These are phyloP conservation scores for Chlorella sp. DNA, from an alignment of 139 green algal species.

Conservation along the genomic window DNA sequence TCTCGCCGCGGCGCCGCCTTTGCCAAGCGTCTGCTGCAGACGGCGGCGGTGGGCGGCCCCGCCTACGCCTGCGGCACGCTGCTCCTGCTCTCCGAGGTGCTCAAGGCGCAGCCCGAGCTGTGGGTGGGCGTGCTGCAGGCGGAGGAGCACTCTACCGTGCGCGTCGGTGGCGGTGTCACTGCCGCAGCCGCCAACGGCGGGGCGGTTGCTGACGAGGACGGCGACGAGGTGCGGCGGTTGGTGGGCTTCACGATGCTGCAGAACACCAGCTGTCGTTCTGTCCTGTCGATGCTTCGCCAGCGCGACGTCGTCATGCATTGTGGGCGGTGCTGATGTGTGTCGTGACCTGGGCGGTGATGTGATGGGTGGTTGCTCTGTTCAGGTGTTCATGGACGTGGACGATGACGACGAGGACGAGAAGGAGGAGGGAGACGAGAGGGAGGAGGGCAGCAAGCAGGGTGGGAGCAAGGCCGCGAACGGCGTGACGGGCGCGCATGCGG, in stretches of 20 bases:
- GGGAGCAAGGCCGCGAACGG: not conserved
- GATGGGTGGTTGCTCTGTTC: too few species aligned
- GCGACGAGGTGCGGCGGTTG: constrained; percentile 38
- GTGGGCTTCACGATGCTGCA: too few species aligned
- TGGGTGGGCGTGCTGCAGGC: constrained; percentile 77
- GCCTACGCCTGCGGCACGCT: constrained; percentile 83
- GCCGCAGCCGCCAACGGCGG: not conserved
- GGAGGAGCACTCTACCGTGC: constrained; percentile 67
- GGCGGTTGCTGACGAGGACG: constrained; percentile 17
- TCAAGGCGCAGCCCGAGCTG: constrained; percentile 44
- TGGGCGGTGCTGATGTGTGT: too few species aligned
- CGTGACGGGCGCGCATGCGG: not conserved
- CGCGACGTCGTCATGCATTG: too few species aligned
- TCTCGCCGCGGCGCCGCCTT: constrained; percentile 71
- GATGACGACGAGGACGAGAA: constrained; percentile 10
- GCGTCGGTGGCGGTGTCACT: constrained; percentile 22
- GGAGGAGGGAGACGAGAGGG: constrained; percentile 22
- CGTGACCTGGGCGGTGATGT: too few species aligned
- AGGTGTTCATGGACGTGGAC: constrained; percentile 57
- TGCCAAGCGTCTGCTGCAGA: constrained; percentile 88
- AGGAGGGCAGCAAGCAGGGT: constrained; percentile 4
- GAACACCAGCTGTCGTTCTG: too few species aligned
- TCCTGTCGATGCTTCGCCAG: too few species aligned
- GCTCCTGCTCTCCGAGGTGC: constrained; percentile 71
- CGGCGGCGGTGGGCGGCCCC: constrained; percentile 52